Conservation (phyloP, 352 stramenopile genomes). For the Phytophthora ohioensis region DNA sequence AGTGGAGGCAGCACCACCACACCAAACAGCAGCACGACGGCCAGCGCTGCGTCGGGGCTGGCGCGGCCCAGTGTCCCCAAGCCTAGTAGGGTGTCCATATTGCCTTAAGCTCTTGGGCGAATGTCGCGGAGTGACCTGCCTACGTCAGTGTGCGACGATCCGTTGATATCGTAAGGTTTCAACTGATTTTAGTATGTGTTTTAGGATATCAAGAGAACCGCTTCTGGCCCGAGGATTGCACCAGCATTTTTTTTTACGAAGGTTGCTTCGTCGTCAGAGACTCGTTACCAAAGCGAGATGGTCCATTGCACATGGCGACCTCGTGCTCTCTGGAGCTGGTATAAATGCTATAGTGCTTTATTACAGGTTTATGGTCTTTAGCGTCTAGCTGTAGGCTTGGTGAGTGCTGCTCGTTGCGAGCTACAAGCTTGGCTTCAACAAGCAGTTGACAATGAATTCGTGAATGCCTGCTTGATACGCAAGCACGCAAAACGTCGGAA, state of each 20-base stretch:
- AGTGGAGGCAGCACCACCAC: conserved; percentile 68
- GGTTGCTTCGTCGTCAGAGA: too few relatives aligned
- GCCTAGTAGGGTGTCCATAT: conserved; percentile 42
- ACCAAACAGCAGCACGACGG: conserved; percentile 63
- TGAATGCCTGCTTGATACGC: conserved; percentile 38
- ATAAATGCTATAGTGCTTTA: conserved; percentile 6
- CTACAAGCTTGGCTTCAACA: conserved; percentile 31
- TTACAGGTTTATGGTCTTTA: conserved; percentile 13
- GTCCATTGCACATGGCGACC: neutral
- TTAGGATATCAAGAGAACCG: conserved; percentile 15
- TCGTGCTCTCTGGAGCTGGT: neutral
- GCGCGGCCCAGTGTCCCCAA: conserved; percentile 23
- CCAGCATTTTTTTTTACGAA: neutral
- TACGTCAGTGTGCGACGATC: neutral
- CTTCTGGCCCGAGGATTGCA: neutral
- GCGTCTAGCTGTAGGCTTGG: neutral
- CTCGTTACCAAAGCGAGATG: neutral
- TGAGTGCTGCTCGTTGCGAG: neutral
- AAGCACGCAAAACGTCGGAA: conserved; percentile 49
- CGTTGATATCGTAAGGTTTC: conserved; percentile 15
- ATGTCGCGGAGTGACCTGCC: conserved; percentile 19
- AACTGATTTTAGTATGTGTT: neutral
- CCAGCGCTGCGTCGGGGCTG: conserved; percentile 42
- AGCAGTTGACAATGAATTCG: conserved; percentile 40
- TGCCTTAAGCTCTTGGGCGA: conserved; percentile 3